These are phyloP conservation scores for Naganishia liquefaciens DNA, from an alignment of 1,284 basidiomycete species.

Conservation along the genomic window DNA sequence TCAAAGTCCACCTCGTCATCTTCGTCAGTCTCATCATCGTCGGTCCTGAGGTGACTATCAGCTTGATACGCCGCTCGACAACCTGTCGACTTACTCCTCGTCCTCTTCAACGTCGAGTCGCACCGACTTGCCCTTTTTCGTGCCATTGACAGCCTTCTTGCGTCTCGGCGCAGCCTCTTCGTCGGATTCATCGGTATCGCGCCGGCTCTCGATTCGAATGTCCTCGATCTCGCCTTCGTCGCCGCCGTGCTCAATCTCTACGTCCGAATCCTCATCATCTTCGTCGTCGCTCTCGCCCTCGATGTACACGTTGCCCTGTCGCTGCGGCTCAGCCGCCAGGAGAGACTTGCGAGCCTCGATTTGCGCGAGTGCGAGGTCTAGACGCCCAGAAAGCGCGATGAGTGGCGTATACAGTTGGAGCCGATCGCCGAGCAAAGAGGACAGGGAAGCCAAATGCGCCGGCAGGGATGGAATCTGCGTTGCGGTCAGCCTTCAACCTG, in stretches of 20 bases:
- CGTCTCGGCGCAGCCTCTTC: slow-evolving; percentile 19
- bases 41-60: slow-evolving; percentile 3
- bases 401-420: slow-evolving; percentile 81
- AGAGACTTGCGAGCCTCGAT: slow-evolving; percentile 67
- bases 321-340: slow-evolving; percentile 27
- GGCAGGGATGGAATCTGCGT: slow-evolving; percentile 47
- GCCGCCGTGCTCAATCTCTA: slow-evolving; percentile 32
- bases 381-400: slow-evolving; percentile 78
- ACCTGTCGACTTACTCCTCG: slow-evolving; percentile 15
- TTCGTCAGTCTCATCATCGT: slow-evolving; percentile 31
- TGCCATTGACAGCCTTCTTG: slow-evolving; percentile 22
- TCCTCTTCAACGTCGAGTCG: slow-evolving; percentile 25
- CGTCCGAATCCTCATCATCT: slow-evolving; percentile 29
- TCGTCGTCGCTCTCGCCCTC: slow-evolving; percentile 35
- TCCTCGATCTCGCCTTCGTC: slow-evolving; percentile 36
- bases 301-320: slow-evolving; percentile 33
- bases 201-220: slow-evolving; percentile 38
- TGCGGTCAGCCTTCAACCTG: slow-evolving; percentile 26
- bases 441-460: slow-evolving; percentile 72
- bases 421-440: slow-evolving; percentile 77
- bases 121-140: slow-evolving; percentile 29
- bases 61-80: background rate
- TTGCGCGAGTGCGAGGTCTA: slow-evolving; percentile 91
- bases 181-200: slow-evolving; percentile 35
- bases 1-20: slow-evolving; percentile 35